Conservation (phyloP, 2,329 filamentous ascomycete genomes). For the Lojkania enalia region DNA sequence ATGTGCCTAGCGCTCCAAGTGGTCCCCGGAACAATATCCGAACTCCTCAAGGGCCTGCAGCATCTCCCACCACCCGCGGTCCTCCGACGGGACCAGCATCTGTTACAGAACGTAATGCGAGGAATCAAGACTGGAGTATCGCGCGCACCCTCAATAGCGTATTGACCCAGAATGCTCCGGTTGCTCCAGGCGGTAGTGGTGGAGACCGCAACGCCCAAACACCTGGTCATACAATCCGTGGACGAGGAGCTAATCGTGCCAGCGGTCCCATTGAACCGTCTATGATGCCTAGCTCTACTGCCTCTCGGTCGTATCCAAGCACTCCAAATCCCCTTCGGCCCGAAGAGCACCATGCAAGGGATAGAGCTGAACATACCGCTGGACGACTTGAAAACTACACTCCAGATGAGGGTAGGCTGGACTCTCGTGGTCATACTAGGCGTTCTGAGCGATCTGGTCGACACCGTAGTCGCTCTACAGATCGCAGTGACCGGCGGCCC, state of each 20-base stretch:
- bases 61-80: conserved; percentile 33
- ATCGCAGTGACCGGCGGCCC: conserved; percentile 27
- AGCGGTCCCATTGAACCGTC: conserved; percentile 24
- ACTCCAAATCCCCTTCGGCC: conserved; percentile 25
- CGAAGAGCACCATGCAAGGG: conserved; percentile 28
- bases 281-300: conserved; percentile 24
- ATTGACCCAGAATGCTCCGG: conserved; percentile 29
- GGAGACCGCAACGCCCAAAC: conserved; percentile 20
- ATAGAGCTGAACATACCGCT: conserved; percentile 22
- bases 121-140: conserved; percentile 27
- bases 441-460: conserved; percentile 34
- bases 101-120: conserved; percentile 26
- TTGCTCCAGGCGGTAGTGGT: conserved; percentile 7
- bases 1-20: conserved; percentile 38
- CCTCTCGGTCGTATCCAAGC: conserved; percentile 28
- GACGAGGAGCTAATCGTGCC: conserved; percentile 31
- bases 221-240: conserved; percentile 31
- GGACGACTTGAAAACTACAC: conserved; percentile 21
- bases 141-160: conserved; percentile 37
- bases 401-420: conserved; percentile 31
- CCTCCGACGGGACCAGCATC: conserved; percentile 41
- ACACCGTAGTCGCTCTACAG: conserved; percentile 27
- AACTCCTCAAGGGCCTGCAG: conserved; percentile 26
- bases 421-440: conserved; percentile 32
- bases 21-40: conserved; percentile 38